phyloP scores from a whole-genome alignment of 495 filamentous ascomycete genomes.

The Aspergillus nidulans region DNA sequence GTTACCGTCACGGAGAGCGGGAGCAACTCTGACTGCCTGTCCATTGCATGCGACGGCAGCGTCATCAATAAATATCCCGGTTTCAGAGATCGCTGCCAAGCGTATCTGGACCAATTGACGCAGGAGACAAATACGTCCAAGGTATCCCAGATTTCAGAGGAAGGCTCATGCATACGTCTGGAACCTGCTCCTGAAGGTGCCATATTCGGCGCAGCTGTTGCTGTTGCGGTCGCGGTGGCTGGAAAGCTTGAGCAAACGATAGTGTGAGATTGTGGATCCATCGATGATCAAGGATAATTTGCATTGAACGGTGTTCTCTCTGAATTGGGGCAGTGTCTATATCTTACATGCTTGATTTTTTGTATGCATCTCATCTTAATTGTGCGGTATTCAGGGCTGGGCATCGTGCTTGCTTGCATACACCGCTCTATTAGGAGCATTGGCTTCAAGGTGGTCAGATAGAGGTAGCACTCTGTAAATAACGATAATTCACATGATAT shows the following conservation, averaged over 20 bases:
- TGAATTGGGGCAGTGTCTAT: constrained; percentile 1
- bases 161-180: constrained; percentile 32
- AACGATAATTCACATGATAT: constrained; percentile 15
- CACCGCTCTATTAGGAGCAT: constrained; percentile 11
- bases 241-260: constrained; percentile 12
- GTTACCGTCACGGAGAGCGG: constrained; percentile 41
- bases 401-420: constrained; percentile 17
- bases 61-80: constrained; percentile 58
- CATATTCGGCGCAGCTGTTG: constrained; percentile 54
- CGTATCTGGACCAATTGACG: constrained; percentile 44
- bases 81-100: constrained; percentile 49
- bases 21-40: constrained; percentile 27
- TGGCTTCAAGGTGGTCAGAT: constrained; percentile 16
- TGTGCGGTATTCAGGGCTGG: background rate
- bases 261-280: background rate
- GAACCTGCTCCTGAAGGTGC: constrained; percentile 50
- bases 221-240: constrained; percentile 49
- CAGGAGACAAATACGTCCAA: constrained; percentile 20
- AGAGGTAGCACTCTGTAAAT: constrained; percentile 23
- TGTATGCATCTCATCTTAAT: background rate
- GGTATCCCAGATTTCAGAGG: constrained; percentile 14
- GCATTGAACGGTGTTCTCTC: constrained; percentile 17
- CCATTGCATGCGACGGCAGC: constrained; percentile 55
- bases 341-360: background rate
- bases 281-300: background rate